phyloP scores from a whole-genome alignment of 1,284 basidiomycete species.

The Cutaneotrichosporon mucoides region DNA sequence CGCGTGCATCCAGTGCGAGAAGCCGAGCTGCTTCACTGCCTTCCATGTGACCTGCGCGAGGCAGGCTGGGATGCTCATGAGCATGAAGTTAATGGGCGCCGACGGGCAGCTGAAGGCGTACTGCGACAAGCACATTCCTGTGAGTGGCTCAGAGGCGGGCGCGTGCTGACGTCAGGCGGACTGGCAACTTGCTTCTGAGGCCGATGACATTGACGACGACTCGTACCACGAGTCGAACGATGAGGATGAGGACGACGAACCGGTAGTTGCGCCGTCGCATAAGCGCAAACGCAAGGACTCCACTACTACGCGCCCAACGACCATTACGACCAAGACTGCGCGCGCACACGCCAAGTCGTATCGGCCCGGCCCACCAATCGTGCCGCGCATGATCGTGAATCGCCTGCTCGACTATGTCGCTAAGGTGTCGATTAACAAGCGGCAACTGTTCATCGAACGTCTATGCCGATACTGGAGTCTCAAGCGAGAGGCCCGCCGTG shows the following conservation, averaged over 20 bases:
- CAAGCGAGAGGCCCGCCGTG: conserved; percentile 86
- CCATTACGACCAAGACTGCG: conserved; percentile 51
- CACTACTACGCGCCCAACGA: conserved; percentile 4
- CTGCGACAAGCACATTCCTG: conserved; percentile 85
- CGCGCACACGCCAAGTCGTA: conserved; percentile 56
- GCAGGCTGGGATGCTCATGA: conserved; percentile 71
- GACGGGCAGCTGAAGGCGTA: conserved; percentile 61
- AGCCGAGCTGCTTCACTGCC: conserved; percentile 83
- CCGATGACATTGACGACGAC: conserved; percentile 19
- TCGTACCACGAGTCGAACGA: conserved; percentile 36
- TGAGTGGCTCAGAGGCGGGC: conserved; percentile 48
- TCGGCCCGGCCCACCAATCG: conserved; percentile 54
- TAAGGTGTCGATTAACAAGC: conserved; percentile 70
- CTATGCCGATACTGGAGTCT: conserved; percentile 95
- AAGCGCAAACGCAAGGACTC: conserved; percentile 20
- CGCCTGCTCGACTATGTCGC: conserved; percentile 72
- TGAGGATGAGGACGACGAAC: conserved; percentile 43
- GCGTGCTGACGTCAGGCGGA: conserved; percentile 20
- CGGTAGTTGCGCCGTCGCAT: conserved; percentile 28
- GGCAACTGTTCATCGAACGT: conserved; percentile 68
- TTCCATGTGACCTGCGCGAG: conserved; percentile 96
- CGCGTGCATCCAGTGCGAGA: conserved; percentile 96
- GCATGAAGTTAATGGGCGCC: conserved; percentile 70
- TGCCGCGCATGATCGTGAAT: conserved; percentile 56
- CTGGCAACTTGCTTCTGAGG: conserved; percentile 32